Evolutionary conservation across 2,329 filamentous ascomycete species (phyloP).

Genomic region (Sarocladium oryzae): DNA sequence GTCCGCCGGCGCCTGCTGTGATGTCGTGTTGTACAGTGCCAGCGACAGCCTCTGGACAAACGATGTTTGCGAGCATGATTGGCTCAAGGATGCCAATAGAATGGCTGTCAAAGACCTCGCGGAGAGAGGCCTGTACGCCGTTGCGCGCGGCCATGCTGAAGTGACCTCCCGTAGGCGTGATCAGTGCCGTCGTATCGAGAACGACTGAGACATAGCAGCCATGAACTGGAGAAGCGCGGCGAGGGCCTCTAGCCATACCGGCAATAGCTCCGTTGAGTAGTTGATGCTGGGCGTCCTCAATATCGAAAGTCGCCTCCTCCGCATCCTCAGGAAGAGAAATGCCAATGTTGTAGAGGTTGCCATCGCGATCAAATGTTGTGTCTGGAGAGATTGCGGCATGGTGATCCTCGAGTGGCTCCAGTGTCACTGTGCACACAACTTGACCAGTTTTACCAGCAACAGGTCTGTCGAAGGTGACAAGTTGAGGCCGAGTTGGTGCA

Average conservation of each 20-base stretch:
- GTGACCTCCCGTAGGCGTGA: slow-evolving; percentile 61
- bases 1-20: slow-evolving; percentile 62
- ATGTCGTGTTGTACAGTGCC: slow-evolving; percentile 80
- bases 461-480: slow-evolving; percentile 66
- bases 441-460: slow-evolving; percentile 75
- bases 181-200: slow-evolving; percentile 51
- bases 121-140: slow-evolving; percentile 64
- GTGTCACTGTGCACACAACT: slow-evolving; percentile 63
- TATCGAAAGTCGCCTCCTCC: slow-evolving; percentile 39
- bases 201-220: slow-evolving; percentile 64
- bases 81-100: slow-evolving; percentile 76
- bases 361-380: slow-evolving; percentile 51
- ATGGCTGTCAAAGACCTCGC: slow-evolving; percentile 47
- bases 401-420: slow-evolving; percentile 53
- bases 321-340: slow-evolving; percentile 45
- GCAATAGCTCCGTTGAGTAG: slow-evolving; percentile 77
- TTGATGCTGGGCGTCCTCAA: slow-evolving; percentile 45
- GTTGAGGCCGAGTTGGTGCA: slow-evolving; percentile 46
- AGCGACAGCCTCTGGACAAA: slow-evolving; percentile 73
- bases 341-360: slow-evolving; percentile 59
- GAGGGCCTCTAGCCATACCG: slow-evolving; percentile 77
- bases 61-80: slow-evolving; percentile 85
- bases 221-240: slow-evolving; percentile 73
- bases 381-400: slow-evolving; percentile 27
- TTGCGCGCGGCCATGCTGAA: slow-evolving; percentile 54